phyloP scores from a whole-genome alignment of 345 rosid genomes.

The Eucalyptus albens region DNA sequence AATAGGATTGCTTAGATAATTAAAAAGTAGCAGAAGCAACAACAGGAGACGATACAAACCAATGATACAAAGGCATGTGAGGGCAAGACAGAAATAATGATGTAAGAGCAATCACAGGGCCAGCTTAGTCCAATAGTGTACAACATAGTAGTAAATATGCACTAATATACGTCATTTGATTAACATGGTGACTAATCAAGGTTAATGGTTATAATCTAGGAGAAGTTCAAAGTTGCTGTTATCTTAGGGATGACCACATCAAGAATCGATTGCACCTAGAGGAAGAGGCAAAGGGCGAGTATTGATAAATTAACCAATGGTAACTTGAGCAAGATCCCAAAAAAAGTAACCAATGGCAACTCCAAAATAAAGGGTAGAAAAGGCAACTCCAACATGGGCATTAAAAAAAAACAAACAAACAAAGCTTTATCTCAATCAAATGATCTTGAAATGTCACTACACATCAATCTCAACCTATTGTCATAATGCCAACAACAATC shows the following conservation, averaged over 20 bases:
- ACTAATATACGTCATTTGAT: not conserved
- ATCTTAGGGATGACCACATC: not conserved
- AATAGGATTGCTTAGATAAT: not conserved
- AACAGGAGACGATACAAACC: not conserved
- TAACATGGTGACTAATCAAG: not conserved
- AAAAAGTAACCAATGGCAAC: not conserved
- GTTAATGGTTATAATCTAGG: not conserved
- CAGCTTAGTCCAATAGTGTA: not conserved
- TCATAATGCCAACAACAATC: not conserved
- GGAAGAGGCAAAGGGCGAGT: not conserved
- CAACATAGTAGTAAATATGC: not conserved
- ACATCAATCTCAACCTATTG: not conserved
- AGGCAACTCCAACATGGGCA: not conserved
- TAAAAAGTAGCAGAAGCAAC: not conserved
- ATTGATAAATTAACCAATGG: fast-evolving
- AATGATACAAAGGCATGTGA: not conserved
- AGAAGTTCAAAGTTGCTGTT: not conserved
- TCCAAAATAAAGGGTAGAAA: not conserved
- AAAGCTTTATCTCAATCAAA: too few species aligned
- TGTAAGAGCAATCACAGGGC: not conserved
- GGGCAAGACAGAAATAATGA: not conserved
- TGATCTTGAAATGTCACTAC: too few species aligned
- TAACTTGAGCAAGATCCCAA: not conserved
- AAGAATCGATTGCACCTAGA: not conserved
- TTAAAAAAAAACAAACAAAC: too few species aligned